A percentile compares a stretch with the other conserved stretches of the same genome.
Evolutionary conservation across 495 filamentous ascomycete genomes (phyloP).

Genomic region (Xylaria grammica): DNA sequence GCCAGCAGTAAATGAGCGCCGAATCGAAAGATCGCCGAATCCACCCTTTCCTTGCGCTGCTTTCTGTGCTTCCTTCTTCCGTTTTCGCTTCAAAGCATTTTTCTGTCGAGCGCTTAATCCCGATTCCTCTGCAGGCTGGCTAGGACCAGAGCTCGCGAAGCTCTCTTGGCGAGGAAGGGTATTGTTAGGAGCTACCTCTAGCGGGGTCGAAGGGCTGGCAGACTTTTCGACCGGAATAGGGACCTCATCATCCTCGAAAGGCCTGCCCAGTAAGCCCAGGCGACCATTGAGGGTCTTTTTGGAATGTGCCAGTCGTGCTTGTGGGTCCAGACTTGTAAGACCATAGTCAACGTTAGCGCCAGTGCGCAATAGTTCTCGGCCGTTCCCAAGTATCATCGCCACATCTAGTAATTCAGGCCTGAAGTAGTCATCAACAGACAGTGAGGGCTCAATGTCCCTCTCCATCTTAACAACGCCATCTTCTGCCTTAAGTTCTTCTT

Average conservation of each 20-base stretch:
- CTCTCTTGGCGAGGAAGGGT: constrained; percentile 47
- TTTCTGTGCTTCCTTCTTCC: constrained; percentile 81
- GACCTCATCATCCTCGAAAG: constrained; percentile 86
- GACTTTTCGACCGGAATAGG: constrained; percentile 46
- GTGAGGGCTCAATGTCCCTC: constrained; percentile 43
- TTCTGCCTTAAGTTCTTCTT: constrained; percentile 50
- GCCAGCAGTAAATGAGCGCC: constrained; percentile 64
- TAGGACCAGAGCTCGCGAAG: constrained; percentile 31
- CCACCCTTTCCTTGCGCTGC: constrained; percentile 68
- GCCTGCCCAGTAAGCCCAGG: constrained; percentile 77
- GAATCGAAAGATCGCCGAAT: constrained; percentile 85
- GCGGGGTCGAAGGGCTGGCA: constrained; percentile 46
- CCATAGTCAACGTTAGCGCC: constrained; percentile 77
- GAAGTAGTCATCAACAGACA: constrained; percentile 63
- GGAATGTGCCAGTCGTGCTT: constrained; percentile 78
- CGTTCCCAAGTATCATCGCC: constrained; percentile 75
- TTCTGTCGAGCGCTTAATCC: constrained; percentile 88
- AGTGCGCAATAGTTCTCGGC: constrained; percentile 81
- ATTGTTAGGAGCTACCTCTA: constrained; percentile 46
- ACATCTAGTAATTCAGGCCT: constrained; percentile 78
- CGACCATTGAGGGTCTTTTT: constrained; percentile 85
- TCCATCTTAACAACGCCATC: constrained; percentile 56
- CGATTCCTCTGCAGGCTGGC: constrained; percentile 63
- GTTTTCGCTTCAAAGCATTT: constrained; percentile 91
- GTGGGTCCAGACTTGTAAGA: constrained; percentile 80